Conservation (phyloP, 306 rosid genomes). For the Lathyrus tuberosus region DNA sequence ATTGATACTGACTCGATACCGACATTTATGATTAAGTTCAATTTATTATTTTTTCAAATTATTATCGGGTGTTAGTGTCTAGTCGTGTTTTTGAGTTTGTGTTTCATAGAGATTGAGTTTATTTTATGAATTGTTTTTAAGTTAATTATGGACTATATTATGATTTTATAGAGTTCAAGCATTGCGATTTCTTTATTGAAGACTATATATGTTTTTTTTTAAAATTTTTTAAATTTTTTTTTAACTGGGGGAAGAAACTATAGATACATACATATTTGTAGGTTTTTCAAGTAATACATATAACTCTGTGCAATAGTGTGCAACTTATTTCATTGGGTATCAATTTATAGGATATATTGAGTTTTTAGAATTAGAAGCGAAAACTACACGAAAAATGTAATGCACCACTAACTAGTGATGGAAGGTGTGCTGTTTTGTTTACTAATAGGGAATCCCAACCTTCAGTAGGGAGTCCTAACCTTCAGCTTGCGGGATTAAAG, state of each 20-base stretch:
- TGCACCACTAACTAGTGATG: no score
- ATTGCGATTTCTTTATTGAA: no score
- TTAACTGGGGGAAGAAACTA: not conserved
- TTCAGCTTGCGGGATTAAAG: no score
- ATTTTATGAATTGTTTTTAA: not conserved
- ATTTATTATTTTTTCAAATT: no score
- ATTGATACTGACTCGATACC: no score
- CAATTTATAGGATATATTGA: not conserved
- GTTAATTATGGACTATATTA: not conserved
- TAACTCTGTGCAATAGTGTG: conserved; percentile 2
- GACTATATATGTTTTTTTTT: not conserved
- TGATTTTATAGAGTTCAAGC: not conserved
- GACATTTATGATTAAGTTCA: no score
- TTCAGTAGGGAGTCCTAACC: no score
- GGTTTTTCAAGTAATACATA: not conserved
- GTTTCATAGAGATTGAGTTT: not conserved
- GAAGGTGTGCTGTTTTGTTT: no score
- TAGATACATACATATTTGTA: not conserved
- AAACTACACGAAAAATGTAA: not conserved
- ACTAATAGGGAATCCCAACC: no score
- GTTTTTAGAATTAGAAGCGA: not conserved
- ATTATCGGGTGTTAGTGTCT: no score
- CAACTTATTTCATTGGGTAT: not conserved
- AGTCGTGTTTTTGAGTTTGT: no score
- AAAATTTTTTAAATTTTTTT: no score